Evolutionary conservation across 2,329 filamentous ascomycete genomes (phyloP), one percentile per base, ranked within the genome.

Genomic region (Hypoxylon sp.): DNA sequence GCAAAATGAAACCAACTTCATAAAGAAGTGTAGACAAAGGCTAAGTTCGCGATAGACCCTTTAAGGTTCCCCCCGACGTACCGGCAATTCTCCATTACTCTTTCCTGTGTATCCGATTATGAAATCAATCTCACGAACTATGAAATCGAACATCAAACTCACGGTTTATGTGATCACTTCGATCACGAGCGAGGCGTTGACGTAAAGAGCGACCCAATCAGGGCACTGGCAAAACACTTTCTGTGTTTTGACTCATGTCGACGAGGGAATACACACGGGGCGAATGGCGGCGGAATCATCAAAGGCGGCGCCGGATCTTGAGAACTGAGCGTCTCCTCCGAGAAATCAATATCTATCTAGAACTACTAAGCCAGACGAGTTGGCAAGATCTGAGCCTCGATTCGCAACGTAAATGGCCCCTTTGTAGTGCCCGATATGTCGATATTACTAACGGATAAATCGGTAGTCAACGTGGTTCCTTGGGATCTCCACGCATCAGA

Each of bases 121-220:
- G 6, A n/a, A 55, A 62, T 13, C 17, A 53, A 23, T 28, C 3
- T 21, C 14, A 45, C 38, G 23, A 57, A 17, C 14, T 13, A 70
- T 68, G 68, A 70, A 56, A 61, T 60, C 65, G 2, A 68, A 68
- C 32, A 60, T 70, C 28, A 70, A 70, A 41, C 59, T 70, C 21
- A 68, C 55, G 6, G 68, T 70, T 34, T 70, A 70, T 25, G 25
- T 43, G 32, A 10, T 70, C n/a, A 65, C 68, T 21, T 56, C 61
- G 23, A 34, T 65, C 38, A 65, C 63, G 61, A 65, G 61, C 64
- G 65, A 70, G 28, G 34, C 48, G 1, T 48, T 69, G 53, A 34
- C 63, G 38, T 67, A 64, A 2, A 11, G 14, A 53, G 17, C 13
- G 2, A 41, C 19, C 7, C 7, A 19, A 41, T 21, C 25, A 9